Conservation (phyloP, 345 rosid genomes). For the Toxicodendron radicans region DNA sequence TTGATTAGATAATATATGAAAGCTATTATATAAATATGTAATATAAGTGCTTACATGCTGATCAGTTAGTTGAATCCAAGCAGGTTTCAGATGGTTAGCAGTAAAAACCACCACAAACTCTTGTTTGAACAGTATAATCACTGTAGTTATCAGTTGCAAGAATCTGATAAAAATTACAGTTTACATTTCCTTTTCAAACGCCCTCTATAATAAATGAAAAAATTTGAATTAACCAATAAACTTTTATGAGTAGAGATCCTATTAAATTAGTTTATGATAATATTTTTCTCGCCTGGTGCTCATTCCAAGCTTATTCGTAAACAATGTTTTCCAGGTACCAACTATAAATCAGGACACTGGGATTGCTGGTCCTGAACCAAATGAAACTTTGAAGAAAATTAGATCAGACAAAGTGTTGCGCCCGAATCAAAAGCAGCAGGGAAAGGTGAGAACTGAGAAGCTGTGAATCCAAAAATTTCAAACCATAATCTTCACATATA, state of each 20-base stretch:
- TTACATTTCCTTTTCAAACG: not conserved
- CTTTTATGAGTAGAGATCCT: not conserved
- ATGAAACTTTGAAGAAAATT: conserved; percentile 52
- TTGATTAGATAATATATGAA: not conserved
- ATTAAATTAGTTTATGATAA: not conserved
- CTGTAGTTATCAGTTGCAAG: not conserved
- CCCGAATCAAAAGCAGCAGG: conserved; percentile 62
- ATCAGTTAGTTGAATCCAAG: not conserved
- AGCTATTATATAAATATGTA: not conserved
- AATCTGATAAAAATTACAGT: not conserved
- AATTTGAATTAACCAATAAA: not conserved
- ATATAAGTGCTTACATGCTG: not conserved
- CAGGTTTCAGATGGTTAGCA: not conserved
- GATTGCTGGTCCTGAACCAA: conserved; percentile 61
- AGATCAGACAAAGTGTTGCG: conserved; percentile 69
- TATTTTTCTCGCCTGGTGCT: not conserved
- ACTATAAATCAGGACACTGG: conserved; percentile 72
- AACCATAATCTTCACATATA: not conserved
- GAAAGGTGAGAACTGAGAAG: conserved; percentile 47
- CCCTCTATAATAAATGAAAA: not conserved
- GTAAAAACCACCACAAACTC: not conserved
- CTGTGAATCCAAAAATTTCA: not conserved
- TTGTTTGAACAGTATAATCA: not conserved
- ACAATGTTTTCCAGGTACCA: conserved; percentile 50
- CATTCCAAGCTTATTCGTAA: not conserved